phyloP scores from a whole-genome alignment of 2,329 filamentous ascomycete genomes.

The Cryoendolithus antarcticus region DNA sequence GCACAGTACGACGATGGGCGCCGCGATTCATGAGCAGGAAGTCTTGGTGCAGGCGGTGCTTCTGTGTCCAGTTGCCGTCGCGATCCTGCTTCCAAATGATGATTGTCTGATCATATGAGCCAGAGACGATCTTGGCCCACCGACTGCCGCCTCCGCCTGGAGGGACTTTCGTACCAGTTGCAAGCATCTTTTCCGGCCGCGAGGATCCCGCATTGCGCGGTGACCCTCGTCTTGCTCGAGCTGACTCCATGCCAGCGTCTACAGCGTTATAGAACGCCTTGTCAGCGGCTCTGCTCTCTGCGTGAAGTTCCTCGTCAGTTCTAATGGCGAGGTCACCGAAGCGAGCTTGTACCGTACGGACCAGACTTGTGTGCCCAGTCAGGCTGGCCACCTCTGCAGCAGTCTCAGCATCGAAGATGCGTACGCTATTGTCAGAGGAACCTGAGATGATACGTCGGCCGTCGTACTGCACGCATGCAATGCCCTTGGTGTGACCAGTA shows the following conservation, averaged over 20 bases:
- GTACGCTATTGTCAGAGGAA: conserved; percentile 89
- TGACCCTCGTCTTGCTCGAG: conserved; percentile 21
- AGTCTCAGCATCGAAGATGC: conserved; percentile 80
- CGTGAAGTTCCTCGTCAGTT: conserved; percentile 60
- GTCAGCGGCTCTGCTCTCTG: conserved; percentile 62
- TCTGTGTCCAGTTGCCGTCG: conserved; percentile 72
- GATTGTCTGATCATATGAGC: conserved; percentile 90
- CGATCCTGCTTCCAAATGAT: conserved; percentile 81
- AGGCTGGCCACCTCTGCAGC: conserved; percentile 83
- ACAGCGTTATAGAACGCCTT: conserved; percentile 54
- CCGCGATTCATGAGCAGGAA: conserved; percentile 3
- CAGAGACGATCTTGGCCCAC: conserved; percentile 91
- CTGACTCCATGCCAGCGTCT: conserved; percentile 30
- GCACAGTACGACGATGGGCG: conserved; percentile 4
- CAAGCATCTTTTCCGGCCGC: conserved; percentile 62
- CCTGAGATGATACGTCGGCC: conserved; percentile 87
- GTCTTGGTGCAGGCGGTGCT: conserved; percentile 42
- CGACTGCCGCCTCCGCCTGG: conserved; percentile 80
- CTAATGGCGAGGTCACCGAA: conserved; percentile 74
- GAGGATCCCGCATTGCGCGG: conserved; percentile 57
- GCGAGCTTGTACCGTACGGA: conserved; percentile 87
- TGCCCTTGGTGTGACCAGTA: conserved; percentile 82
- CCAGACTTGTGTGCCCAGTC: conserved; percentile 67
- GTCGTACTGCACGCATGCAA: conserved; percentile 95
- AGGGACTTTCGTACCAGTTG: conserved; percentile 74